phyloP scores from a whole-genome alignment of 345 rosid genomes.

The Eucalyptus melliodora region DNA sequence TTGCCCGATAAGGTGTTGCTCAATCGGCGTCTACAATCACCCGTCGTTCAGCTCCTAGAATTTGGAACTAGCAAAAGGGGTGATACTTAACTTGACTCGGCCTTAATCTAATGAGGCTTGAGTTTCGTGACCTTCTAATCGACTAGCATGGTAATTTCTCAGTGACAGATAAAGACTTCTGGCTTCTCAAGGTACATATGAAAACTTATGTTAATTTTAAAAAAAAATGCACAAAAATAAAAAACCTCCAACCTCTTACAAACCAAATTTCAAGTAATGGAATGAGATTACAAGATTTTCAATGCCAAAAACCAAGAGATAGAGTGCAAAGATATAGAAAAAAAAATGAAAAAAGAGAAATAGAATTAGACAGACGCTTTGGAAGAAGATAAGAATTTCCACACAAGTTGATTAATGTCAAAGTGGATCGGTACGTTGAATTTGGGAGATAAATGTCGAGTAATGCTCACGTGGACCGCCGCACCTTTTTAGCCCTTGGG shows the following conservation, averaged over 20 bases:
- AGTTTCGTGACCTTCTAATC: no score
- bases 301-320: background rate
- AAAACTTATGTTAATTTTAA: no score
- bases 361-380: background rate
- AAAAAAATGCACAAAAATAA: background rate
- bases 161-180: fast-evolving
- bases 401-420: background rate
- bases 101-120: no score
- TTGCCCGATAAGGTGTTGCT: no score
- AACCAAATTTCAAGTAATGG: background rate
- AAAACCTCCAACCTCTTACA: background rate
- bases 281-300: background rate
- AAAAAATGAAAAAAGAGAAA: background rate
- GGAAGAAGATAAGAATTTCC: background rate
- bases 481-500: background rate
- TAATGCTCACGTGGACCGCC: background rate
- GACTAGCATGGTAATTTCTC: no score
- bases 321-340: no score
- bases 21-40: no score
- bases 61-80: no score
- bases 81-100: no score
- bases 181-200: fast-evolving
- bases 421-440: background rate
- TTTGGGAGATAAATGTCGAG: background rate
- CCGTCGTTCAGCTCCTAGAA: no score